Conservation (phyloP, 192 early-diverging fungal genomes). For the Backusella tarrabulga region DNA sequence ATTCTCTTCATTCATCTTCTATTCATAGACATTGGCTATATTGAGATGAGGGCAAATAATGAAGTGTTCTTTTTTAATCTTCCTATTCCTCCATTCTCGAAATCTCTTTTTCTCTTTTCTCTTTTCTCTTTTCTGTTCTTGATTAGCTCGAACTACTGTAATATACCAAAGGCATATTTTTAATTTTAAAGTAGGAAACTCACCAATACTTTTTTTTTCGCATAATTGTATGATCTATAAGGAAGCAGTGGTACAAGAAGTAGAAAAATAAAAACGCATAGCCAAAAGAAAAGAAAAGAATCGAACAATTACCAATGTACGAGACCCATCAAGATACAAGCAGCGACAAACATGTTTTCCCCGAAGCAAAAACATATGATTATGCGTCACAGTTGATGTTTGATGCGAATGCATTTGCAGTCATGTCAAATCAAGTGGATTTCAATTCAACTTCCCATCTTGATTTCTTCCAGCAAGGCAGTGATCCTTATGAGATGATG, state of each 20-base stretch:
- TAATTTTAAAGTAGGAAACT: neutral
- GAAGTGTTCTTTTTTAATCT: constrained; percentile 3
- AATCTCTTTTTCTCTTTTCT: constrained; percentile 4
- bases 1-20: too few species aligned
- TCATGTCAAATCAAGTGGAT: constrained; percentile 14
- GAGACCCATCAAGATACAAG: constrained; percentile 10
- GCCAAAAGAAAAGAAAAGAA: neutral
- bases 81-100: constrained; percentile 9
- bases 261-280: neutral
- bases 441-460: constrained; percentile 1
- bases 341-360: constrained; percentile 5
- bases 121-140: constrained; percentile 4
- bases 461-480: constrained; percentile 9
- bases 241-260: neutral
- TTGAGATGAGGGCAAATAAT: too few species aligned
- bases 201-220: neutral
- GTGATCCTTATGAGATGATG: constrained; percentile 8
- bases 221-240: neutral
- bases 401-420: constrained; percentile 7
- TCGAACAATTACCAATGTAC: neutral
- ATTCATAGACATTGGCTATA: too few species aligned
- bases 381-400: constrained; percentile 13
- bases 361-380: constrained; percentile 9
- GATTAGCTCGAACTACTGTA: neutral
- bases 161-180: neutral